Evolutionary conservation across 2,329 filamentous ascomycete species (phyloP).

Genomic region (Fusarium algeriense): DNA sequence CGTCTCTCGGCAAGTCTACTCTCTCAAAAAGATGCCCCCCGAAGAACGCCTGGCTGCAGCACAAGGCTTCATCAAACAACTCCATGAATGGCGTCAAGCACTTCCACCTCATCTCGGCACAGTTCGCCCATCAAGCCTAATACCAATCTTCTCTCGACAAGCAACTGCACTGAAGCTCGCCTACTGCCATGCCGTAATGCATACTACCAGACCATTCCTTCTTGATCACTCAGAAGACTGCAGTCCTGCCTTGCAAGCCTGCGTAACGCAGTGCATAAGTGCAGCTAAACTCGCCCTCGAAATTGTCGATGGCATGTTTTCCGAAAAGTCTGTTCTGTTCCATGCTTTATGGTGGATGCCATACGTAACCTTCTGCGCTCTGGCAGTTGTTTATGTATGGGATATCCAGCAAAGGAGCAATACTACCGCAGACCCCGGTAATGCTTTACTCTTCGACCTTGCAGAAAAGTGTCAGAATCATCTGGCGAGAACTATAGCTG

Average conservation of each 20-base stretch:
- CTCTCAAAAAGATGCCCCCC: slow-evolving; percentile 52
- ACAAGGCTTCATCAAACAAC: slow-evolving; percentile 52
- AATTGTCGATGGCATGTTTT: slow-evolving; percentile 56
- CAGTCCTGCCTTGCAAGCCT: slow-evolving; percentile 17
- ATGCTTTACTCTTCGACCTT: slow-evolving; percentile 33
- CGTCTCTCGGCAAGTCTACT: slow-evolving; percentile 57
- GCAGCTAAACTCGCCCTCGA: slow-evolving; percentile 52
- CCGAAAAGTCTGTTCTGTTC: slow-evolving; percentile 52
- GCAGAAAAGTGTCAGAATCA: slow-evolving; percentile 40
- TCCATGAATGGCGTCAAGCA: slow-evolving; percentile 55
- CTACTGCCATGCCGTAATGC: slow-evolving; percentile 67
- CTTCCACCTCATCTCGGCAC: slow-evolving; percentile 59
- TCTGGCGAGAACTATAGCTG: slow-evolving; percentile 15
- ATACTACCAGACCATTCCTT: slow-evolving; percentile 67
- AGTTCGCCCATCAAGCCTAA: slow-evolving; percentile 59
- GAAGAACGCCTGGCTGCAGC: slow-evolving; percentile 54
- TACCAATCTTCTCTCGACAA: slow-evolving; percentile 61
- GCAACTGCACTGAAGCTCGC: slow-evolving; percentile 66
- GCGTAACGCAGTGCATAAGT: slow-evolving; percentile 58
- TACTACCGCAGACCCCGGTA: slow-evolving; percentile 6
- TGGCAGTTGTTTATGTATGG: slow-evolving; percentile 67
- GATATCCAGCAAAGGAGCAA: slow-evolving; percentile 48
- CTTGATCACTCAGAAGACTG: slow-evolving; percentile 50
- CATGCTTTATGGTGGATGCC: slow-evolving; percentile 66
- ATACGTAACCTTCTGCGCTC: slow-evolving; percentile 66